Evolutionary conservation across 2,329 filamentous ascomycete genomes (phyloP).

Genomic region (Exophiala sideris): DNA sequence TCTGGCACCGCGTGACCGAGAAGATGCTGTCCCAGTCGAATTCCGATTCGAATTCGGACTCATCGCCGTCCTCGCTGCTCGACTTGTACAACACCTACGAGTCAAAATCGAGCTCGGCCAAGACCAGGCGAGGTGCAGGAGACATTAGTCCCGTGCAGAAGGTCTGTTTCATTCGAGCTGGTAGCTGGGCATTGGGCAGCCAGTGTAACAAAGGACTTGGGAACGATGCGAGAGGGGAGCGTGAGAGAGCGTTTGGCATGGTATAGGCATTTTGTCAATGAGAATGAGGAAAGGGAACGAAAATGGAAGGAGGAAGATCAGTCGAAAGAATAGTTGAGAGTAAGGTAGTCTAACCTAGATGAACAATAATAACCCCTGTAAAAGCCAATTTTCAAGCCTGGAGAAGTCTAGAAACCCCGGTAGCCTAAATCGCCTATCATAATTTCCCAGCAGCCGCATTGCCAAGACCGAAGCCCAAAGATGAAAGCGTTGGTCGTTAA

Average conservation of each 20-base stretch:
- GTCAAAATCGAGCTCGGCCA: conserved; percentile 29
- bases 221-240: conserved; percentile 1
- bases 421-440: too few relatives aligned
- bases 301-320: too few relatives aligned
- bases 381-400: too few relatives aligned
- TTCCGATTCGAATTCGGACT: not conserved
- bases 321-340: not conserved
- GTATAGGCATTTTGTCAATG: not conserved
- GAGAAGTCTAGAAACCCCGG: too few relatives aligned
- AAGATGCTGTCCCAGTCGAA: conserved; percentile 27
- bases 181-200: conserved; percentile 26
- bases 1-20: conserved; percentile 32
- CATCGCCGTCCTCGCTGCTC: conserved; percentile 13
- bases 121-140: conserved; percentile 22
- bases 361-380: too few relatives aligned
- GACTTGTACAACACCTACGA: conserved; percentile 30
- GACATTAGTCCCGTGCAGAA: conserved; percentile 28
- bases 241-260: conserved; percentile 1
- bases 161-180: conserved; percentile 32
- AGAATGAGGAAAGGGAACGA: not conserved
- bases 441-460: too few relatives aligned
- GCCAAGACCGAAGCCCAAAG: too few relatives aligned
- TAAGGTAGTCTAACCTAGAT: too few relatives aligned
- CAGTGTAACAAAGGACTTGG: conserved; percentile 4
- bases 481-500: too few relatives aligned